Evolutionary conservation across 202 grass and related monocot species (phyloP), one percentile per base, ranked within the genome.

Genomic region (Digitaria exilis): DNA sequence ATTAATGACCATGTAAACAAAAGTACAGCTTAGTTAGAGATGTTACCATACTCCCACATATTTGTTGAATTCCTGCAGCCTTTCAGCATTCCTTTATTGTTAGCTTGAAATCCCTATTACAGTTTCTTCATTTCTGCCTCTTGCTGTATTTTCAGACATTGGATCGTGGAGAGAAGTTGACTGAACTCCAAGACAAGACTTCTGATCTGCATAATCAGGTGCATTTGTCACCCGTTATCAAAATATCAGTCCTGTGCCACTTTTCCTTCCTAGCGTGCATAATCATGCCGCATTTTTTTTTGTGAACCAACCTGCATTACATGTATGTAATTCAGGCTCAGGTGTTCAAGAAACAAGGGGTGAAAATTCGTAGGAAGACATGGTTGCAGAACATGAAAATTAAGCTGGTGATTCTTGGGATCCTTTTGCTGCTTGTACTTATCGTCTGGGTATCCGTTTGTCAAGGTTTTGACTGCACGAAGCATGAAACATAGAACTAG

Each of bases 301-400:
- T n/a, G n/a, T n/a, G n/a, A n/a, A n/a, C n/a, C n/a, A 63, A 50
- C 9, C 3, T 59, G 24, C 2, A 29, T 65, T 22, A 51, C 39
- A 17, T 73, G 16, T 78, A 72, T 75, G 35, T 77, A 70, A 85
- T 77, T 77, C 42, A 97, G 92, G 95, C 95, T 18, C 95, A 97
- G 80, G 90, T 91, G 26, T 97, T 97, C 87, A 94, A 88, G 82
- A 97, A 93, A 76, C 90, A 93, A 75, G 92, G 92, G n/a, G 86
- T 88, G 17, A 93, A 93, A 72, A 82, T 97, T 44, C 92, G 95
- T 3, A 95, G 84, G 83, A 97, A 93, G 80, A 93, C 94, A 86
- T 97, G 95, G 95, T 80, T 93, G 50, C 92, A 95, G 67, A 93
- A 93, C 84, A 97, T 91, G 95, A 97, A 97, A 67, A 89, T 97